Evolutionary conservation across 495 filamentous ascomycete genomes (phyloP), one percentile per base, ranked within the genome.

Genomic region (Sordaria brevicollis): DNA sequence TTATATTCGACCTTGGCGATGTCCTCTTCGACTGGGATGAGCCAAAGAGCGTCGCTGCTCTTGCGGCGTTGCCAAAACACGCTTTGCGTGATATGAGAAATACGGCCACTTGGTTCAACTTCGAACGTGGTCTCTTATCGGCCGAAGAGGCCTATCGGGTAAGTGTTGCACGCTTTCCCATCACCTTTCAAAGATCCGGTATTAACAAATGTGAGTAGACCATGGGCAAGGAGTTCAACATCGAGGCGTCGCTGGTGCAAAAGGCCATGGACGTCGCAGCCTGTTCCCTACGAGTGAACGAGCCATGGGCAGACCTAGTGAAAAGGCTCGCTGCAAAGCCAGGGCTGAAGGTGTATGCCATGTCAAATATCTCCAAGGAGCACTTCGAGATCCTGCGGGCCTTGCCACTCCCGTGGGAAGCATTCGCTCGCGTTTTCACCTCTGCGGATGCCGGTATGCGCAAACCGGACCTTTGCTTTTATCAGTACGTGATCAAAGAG

Each of bases 391-490:
- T 67, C 5, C 69, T 75, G 2, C 57, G 35, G 33, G 62, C 13
- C 0, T 19, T 71, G 70, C 29, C 21, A 11, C 43, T 78, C 3
- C 76, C 74, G 4, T 77, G 76, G 76, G 31, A 68, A 5, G 39
- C 73, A 0, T 77, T 77, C 39, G 65, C 72, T 29, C 62, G 31
- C 1, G 41, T 71, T 19, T 76, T 77, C 37, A 49, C 54, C 10
- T 77, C 76, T 0, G 67, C 62, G 0, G 21, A 17, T 7, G 69
- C 69, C 5, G 76, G 76, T 13, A 76, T 74, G 76, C 68, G 74
- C 38, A 77, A 77, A 39, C 76, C 76, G 19, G 73, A 76, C 36
- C 35, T 76, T 35, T 72, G 74, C n/a, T 74, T 73, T 68, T 77
- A 76, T 41, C 70, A 69, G 35, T 67, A 71, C 49, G 67, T 74